phyloP scores from a whole-genome alignment of 2,329 filamentous ascomycete species.

The Clonostachys solani region DNA sequence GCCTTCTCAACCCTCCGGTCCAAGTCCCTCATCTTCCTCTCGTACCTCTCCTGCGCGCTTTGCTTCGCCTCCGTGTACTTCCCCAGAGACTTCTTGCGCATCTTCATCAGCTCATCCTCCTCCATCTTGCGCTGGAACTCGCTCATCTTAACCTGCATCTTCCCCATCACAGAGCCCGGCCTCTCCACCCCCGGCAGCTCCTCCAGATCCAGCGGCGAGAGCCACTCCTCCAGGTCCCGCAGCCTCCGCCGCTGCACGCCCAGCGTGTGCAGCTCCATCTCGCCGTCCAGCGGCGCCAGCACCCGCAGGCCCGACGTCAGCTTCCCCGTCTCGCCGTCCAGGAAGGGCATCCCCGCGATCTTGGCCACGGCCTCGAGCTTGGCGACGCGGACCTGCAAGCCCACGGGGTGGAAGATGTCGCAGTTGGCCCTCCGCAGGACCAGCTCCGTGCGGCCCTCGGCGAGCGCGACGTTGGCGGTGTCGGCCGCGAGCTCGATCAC shows the following conservation, averaged over 20 bases:
- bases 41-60: not conserved
- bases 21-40: not conserved
- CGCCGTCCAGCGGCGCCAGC: constrained; percentile 5
- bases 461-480: constrained; percentile 5
- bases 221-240: constrained; percentile 5
- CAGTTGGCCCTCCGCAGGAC: constrained; percentile 6
- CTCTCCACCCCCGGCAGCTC: constrained; percentile 1
- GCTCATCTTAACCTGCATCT: constrained; percentile 6
- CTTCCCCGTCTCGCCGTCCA: constrained; percentile 5
- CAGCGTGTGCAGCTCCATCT: not conserved
- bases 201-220: constrained; percentile 7
- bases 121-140: constrained; percentile 6
- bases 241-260: constrained; percentile 9
- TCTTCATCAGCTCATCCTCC: constrained; percentile 7
- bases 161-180: constrained; percentile 2
- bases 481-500: constrained; percentile 4
- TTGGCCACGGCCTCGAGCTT: constrained; percentile 10
- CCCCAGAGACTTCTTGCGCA: constrained; percentile 3
- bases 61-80: not conserved
- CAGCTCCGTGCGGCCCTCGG: constrained; percentile 9
- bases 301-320: constrained; percentile 5
- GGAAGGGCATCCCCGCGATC: constrained; percentile 8
- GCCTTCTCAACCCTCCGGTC: not conserved
- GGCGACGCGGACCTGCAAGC: constrained; percentile 7
- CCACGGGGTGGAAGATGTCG: constrained; percentile 6